Evolutionary conservation across 2,329 filamentous ascomycete species (phyloP).

Genomic region (Diplodia mutila): DNA sequence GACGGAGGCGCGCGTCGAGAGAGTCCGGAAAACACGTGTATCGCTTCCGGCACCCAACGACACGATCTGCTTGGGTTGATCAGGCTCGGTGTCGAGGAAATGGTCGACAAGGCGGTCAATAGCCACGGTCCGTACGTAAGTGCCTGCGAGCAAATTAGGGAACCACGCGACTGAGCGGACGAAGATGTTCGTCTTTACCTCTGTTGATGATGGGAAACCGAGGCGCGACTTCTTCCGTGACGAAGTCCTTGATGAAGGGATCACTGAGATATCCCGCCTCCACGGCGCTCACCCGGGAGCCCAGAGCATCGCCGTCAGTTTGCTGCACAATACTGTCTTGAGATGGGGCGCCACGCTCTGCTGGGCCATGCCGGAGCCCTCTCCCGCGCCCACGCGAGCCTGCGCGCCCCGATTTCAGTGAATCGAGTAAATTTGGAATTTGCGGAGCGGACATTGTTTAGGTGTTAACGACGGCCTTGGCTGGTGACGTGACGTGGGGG

Average conservation of each 20-base stretch:
- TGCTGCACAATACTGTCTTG: conserved; percentile 80
- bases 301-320: conserved; percentile 89
- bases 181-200: conserved; percentile 58
- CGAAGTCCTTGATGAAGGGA: conserved; percentile 73
- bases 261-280: conserved; percentile 83
- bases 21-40: conserved; percentile 80
- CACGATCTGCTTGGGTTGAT: conserved; percentile 71
- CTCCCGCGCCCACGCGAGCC: conserved; percentile 54
- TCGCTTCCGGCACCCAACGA: conserved; percentile 94
- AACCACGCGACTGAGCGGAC: not conserved
- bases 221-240: conserved; percentile 59
- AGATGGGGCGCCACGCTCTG: conserved; percentile 24
- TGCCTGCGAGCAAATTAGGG: conserved; percentile 60
- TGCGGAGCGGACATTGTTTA: conserved; percentile 67
- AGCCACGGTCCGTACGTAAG: conserved; percentile 85
- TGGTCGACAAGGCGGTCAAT: conserved; percentile 75
- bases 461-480: conserved; percentile 19
- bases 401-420: conserved; percentile 56
- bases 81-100: conserved; percentile 62
- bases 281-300: conserved; percentile 87
- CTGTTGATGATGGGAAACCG: conserved; percentile 91
- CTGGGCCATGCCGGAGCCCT: conserved; percentile 34
- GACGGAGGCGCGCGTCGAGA: conserved; percentile 51
- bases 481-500: conserved; percentile 3
- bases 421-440: conserved; percentile 77